Evolutionary conservation across 2,329 filamentous ascomycete species (phyloP).

Genomic region (Dactylella cylindrospora): DNA sequence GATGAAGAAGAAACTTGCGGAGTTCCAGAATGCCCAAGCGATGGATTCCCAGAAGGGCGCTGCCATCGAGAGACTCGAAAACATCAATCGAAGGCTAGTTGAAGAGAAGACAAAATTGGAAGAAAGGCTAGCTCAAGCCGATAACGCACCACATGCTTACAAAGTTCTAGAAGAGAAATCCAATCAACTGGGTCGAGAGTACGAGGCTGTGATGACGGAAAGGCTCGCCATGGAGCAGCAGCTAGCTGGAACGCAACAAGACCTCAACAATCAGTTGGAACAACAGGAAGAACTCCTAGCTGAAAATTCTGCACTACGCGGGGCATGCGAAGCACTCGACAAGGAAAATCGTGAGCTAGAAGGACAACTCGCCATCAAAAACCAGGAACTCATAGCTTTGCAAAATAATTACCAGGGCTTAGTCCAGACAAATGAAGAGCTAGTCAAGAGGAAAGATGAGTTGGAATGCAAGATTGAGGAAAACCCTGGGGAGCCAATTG

Average conservation of each 20-base stretch:
- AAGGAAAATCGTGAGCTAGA: slow-evolving; percentile 3
- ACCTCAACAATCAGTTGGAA: background rate
- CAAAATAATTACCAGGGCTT: no score
- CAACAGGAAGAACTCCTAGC: background rate
- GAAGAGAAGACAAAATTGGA: slow-evolving; percentile 7
- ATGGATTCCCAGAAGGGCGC: background rate
- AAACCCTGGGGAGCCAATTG: no score
- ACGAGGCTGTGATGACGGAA: slow-evolving; percentile 6
- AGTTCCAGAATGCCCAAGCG: background rate
- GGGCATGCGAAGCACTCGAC: background rate
- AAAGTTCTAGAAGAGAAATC: background rate
- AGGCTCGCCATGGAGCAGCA: slow-evolving; percentile 1
- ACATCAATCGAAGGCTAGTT: no score
- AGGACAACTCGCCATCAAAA: no score
- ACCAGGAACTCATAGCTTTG: no score
- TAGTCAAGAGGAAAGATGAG: no score
- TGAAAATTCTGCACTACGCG: background rate
- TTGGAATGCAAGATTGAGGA: no score
- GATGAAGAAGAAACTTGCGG: slow-evolving; percentile 3
- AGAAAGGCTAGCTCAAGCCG: background rate
- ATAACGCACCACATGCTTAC: background rate
- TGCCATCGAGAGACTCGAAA: background rate
- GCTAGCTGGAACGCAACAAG: slow-evolving; percentile 7
- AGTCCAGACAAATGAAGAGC: no score
- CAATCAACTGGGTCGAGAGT: background rate